Percentiles rank a stretch among this genome's conserved stretches.
Conservation (phyloP, 1,139 yeast species). For the Pichia sp. region DNA sequence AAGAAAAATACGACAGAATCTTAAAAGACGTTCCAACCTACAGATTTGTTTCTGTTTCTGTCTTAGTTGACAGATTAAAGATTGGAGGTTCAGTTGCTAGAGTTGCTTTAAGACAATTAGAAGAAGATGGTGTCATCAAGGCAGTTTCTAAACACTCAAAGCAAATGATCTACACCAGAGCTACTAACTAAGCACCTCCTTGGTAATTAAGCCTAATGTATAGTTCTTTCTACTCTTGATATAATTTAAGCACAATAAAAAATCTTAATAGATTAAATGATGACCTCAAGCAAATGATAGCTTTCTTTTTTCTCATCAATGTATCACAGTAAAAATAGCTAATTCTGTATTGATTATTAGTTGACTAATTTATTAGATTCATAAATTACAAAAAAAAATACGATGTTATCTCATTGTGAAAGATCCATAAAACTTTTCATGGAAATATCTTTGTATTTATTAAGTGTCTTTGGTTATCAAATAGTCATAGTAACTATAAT, state of each 20-base stretch:
- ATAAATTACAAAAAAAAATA: too few species aligned
- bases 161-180: constrained; percentile 94
- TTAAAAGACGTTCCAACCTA: constrained; percentile 98
- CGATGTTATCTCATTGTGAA: too few species aligned
- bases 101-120: constrained; percentile 95
- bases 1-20: constrained; percentile 98
- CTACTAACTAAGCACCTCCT: constrained; percentile 44
- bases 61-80: constrained; percentile 98
- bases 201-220: constrained; percentile 6
- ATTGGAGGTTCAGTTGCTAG: constrained; percentile 99
- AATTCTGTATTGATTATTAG: too few species aligned
- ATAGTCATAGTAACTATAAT: too few species aligned
- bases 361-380: too few species aligned
- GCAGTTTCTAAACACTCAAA: constrained; percentile 93
- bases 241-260: constrained; percentile 1
- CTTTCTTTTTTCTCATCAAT: too few species aligned
- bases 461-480: too few species aligned
- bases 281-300: background rate
- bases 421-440: too few species aligned
- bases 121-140: constrained; percentile 90
- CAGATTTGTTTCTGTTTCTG: constrained; percentile 97
- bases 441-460: too few species aligned
- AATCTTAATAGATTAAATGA: background rate
- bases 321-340: too few species aligned
- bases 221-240: constrained; percentile 9